Percentiles rank a stretch among this genome's conserved stretches.
phyloP scores from a whole-genome alignment of 2,329 filamentous ascomycete genomes.

The Aureobasidium uvarum region DNA sequence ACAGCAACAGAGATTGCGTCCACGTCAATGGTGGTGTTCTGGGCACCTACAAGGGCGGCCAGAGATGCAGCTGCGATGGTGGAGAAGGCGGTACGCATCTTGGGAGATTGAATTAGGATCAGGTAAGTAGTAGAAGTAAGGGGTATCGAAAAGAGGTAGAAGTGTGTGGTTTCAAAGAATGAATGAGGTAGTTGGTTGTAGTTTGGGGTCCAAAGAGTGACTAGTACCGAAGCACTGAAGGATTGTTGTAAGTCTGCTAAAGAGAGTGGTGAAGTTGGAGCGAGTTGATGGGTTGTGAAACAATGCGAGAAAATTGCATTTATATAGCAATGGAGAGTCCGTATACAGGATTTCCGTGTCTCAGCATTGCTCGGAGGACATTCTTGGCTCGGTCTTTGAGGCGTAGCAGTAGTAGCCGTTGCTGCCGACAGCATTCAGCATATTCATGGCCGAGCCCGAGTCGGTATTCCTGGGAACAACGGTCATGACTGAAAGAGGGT shows the following conservation, averaged over 20 bases:
- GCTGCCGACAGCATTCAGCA: not conserved
- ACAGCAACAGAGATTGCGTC: constrained; percentile 15
- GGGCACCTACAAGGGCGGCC: constrained; percentile 15
- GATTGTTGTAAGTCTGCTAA: constrained; percentile 17
- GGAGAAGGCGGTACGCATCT: constrained; percentile 17
- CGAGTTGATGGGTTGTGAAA: constrained; percentile 14
- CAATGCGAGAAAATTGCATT: not conserved
- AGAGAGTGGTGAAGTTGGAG: constrained; percentile 22
- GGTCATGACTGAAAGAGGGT: not conserved
- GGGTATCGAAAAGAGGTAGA: constrained; percentile 14
- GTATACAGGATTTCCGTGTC: constrained; percentile 10
- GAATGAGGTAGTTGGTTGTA: constrained; percentile 16
- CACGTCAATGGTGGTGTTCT: constrained; percentile 4
- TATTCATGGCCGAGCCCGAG: not conserved
- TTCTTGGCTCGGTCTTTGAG: not conserved
- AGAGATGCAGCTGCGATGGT: constrained; percentile 15
- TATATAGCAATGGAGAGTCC: constrained; percentile 1
- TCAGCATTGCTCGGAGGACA: not conserved
- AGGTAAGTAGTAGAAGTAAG: not conserved
- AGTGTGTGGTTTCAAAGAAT: constrained; percentile 15
- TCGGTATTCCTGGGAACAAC: constrained; percentile 1
- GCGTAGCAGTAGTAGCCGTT: constrained; percentile 15
- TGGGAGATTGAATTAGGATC: not conserved
- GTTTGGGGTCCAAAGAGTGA: constrained; percentile 22
- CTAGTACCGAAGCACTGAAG: constrained; percentile 24